Conservation (phyloP, 495 filamentous ascomycete species). For the Evansstolkia leycettana region DNA sequence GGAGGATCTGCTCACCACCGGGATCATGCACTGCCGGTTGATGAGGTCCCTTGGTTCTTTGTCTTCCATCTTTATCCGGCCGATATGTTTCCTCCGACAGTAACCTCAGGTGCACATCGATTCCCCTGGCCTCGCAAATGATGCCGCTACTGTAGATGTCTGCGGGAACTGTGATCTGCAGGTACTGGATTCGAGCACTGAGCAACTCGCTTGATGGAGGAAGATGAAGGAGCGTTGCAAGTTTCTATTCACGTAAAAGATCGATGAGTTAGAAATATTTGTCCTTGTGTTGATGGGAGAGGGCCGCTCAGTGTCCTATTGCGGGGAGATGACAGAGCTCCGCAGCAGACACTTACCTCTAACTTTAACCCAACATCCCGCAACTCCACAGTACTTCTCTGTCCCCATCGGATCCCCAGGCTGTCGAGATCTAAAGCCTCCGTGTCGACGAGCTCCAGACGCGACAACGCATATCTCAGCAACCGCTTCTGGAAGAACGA, state of each 20-base stretch:
- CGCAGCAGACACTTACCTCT: conserved; percentile 39
- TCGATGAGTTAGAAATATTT: background rate
- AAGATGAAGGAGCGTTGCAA: conserved; percentile 58
- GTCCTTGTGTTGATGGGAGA: too few relatives aligned
- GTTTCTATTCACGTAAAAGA: conserved; percentile 35
- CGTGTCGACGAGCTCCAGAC: conserved; percentile 70
- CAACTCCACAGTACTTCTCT: conserved; percentile 65
- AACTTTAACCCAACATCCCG: conserved; percentile 66
- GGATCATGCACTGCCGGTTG: conserved; percentile 3
- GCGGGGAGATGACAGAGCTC: too few relatives aligned
- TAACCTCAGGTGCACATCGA: conserved; percentile 50
- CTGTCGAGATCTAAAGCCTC: conserved; percentile 69
- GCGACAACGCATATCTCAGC: conserved; percentile 67
- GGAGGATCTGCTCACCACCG: conserved; percentile 29
- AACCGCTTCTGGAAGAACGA: conserved; percentile 74
- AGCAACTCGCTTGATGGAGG: conserved; percentile 54
- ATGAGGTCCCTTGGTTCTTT: background rate
- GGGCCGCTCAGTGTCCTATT: too few relatives aligned
- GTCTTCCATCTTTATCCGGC: conserved; percentile 2
- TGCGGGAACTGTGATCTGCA: conserved; percentile 68
- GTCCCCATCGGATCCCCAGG: conserved; percentile 64
- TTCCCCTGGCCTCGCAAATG: conserved; percentile 61
- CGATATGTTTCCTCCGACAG: conserved; percentile 17
- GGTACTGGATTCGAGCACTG: conserved; percentile 54
- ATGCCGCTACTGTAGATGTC: conserved; percentile 74